A percentile compares a stretch with the other conserved stretches of the same genome.
Conservation (phyloP, 2,329 filamentous ascomycete species). For the Colletotrichum melonis region DNA sequence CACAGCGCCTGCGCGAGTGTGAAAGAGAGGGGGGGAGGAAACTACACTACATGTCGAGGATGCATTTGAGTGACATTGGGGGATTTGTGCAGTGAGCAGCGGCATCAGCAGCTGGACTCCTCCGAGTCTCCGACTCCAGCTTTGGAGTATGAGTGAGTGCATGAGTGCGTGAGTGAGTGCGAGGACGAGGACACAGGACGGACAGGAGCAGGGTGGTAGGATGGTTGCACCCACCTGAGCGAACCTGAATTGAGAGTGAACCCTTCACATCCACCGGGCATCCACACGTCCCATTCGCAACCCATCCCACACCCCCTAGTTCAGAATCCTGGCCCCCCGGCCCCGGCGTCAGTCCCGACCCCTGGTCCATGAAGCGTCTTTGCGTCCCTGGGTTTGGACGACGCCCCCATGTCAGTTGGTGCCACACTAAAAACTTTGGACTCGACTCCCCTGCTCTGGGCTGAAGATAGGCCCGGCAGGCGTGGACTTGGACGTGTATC, state of each 20-base stretch:
- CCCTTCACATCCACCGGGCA: conserved; percentile 33
- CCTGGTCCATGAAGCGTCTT: conserved; percentile 36
- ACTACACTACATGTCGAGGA: not conserved
- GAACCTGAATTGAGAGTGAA: conserved; percentile 31
- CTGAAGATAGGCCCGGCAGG: conserved; percentile 36
- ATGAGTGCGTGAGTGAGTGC: not conserved
- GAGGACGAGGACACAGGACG: not conserved
- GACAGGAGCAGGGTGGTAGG: not conserved
- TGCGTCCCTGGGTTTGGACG: conserved; percentile 34
- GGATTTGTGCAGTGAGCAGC: not conserved
- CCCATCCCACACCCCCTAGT: conserved; percentile 25
- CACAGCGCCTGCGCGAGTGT: not conserved
- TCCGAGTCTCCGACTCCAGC: not conserved
- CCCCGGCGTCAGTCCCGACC: conserved; percentile 10
- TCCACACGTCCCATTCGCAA: conserved; percentile 28
- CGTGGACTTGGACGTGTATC: conserved; percentile 12
- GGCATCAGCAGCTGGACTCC: not conserved
- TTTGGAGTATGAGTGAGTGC: not conserved
- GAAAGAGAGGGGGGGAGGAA: not conserved
- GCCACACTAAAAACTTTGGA: conserved; percentile 33
- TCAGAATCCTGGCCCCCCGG: conserved; percentile 2
- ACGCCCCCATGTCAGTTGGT: conserved; percentile 31
- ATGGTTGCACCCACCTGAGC: conserved; percentile 35
- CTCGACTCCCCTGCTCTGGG: conserved; percentile 29
- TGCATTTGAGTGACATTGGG: not conserved